These are phyloP conservation scores for Ganoderma boninense DNA, from an alignment of 1,284 basidiomycete species.

Conservation along the genomic window DNA sequence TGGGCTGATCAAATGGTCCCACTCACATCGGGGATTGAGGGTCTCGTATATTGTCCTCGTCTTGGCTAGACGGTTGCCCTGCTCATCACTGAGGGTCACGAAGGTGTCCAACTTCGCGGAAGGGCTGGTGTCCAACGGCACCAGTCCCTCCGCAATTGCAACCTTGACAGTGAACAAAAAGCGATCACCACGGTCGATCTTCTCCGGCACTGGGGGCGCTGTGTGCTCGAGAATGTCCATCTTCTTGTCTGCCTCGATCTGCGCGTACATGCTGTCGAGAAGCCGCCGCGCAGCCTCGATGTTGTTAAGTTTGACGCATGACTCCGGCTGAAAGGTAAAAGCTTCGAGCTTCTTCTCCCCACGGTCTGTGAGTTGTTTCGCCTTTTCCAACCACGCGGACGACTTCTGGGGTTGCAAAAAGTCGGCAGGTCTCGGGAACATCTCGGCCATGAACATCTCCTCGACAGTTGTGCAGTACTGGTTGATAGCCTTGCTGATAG, in stretches of 20 bases:
- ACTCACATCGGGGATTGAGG: constrained; percentile 86
- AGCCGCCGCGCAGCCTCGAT: constrained; percentile 91
- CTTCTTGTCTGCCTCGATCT: constrained; percentile 91
- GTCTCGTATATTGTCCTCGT: constrained; percentile 97
- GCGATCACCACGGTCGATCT: constrained; percentile 55
- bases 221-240: constrained; percentile 68
- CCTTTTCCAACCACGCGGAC: constrained; percentile 95
- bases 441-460: constrained; percentile 90
- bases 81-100: constrained; percentile 93
- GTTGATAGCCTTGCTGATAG: constrained; percentile 90
- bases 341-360: constrained; percentile 93
- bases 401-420: constrained; percentile 84
- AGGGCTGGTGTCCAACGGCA: constrained; percentile 75
- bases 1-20: neutral
- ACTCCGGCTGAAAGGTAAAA: constrained; percentile 94
- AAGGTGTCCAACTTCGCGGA: constrained; percentile 88
- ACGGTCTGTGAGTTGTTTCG: constrained; percentile 78
- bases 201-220: constrained; percentile 76
- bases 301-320: constrained; percentile 98
- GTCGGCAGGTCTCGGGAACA: constrained; percentile 87
- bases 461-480: constrained; percentile 92
- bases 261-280: constrained; percentile 93
- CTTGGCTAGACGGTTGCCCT: constrained; percentile 91
- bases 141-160: constrained; percentile 86
- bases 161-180: constrained; percentile 97